phyloP scores from a whole-genome alignment of 257 asterid species.

The Solanum sitiens region DNA sequence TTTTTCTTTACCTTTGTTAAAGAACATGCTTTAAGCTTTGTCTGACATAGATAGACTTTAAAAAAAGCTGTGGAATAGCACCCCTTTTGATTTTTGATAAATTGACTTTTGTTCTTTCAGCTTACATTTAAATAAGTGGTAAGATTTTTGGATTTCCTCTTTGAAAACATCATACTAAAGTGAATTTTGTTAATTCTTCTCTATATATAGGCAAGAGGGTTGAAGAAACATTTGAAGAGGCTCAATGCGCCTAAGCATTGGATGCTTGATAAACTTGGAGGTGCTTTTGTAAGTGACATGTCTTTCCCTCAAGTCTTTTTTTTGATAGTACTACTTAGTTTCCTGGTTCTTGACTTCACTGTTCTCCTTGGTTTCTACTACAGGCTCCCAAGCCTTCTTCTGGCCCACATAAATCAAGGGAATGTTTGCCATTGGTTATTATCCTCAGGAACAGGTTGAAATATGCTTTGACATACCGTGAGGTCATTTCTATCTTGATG shows the following conservation, averaged over 20 bases:
- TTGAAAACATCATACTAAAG: not conserved
- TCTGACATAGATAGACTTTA: not conserved
- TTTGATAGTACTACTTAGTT: not conserved
- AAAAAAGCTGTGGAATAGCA: not conserved
- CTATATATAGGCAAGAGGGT: slow-evolving; percentile 19
- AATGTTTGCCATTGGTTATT: slow-evolving; percentile 23
- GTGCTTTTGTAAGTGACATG: slow-evolving; percentile 23
- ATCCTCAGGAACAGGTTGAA: slow-evolving; percentile 20
- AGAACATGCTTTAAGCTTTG: not conserved
- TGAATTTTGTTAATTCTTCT: not conserved
- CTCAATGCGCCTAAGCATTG: slow-evolving; percentile 35
- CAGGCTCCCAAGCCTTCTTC: slow-evolving; percentile 33
- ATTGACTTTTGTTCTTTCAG: not conserved
- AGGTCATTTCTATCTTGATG: slow-evolving; percentile 18
- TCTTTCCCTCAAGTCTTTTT: not conserved
- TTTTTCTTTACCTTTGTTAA: not conserved
- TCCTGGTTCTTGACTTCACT: not conserved
- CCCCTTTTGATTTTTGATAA: not conserved
- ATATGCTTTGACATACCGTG: slow-evolving; percentile 22
- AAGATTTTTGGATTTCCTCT: not conserved
- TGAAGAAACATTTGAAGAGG: slow-evolving; percentile 35
- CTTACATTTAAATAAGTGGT: not conserved
- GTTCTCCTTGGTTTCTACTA: not conserved
- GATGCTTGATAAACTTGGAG: slow-evolving; percentile 35
- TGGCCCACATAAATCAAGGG: slow-evolving; percentile 29